These are phyloP conservation scores for Thermomyces lanuginosus DNA, from an alignment of 2,329 filamentous ascomycete species.

Conservation along the genomic window DNA sequence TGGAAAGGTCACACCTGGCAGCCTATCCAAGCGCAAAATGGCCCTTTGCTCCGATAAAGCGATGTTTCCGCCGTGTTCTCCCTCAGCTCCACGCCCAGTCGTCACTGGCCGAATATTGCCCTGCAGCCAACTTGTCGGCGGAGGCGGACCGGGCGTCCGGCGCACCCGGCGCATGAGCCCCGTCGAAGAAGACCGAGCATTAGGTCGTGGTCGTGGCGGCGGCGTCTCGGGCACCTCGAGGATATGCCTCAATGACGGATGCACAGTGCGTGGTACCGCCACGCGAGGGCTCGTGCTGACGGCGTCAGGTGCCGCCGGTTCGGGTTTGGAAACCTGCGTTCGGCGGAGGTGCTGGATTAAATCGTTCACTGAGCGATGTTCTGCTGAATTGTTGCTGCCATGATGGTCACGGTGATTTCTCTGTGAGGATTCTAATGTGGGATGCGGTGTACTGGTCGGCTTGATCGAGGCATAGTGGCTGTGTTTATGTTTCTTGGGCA, in stretches of 20 bases:
- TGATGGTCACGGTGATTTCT: conserved; percentile 11
- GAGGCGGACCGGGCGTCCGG: conserved; percentile 28
- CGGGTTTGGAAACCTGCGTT: conserved; percentile 18
- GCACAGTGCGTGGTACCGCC: conserved; percentile 23
- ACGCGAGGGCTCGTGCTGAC: conserved; percentile 7
- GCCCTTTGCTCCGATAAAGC: no score
- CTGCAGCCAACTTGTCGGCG: conserved; percentile 30
- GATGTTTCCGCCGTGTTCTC: no score
- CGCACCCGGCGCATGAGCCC: conserved; percentile 18
- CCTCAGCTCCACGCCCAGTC: no score
- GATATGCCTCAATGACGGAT: conserved; percentile 29
- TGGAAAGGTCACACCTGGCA: conserved; percentile 27
- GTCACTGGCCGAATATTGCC: conserved; percentile 11
- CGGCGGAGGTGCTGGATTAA: conserved; percentile 31
- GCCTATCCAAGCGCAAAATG: conserved; percentile 20
- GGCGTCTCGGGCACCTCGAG: conserved; percentile 29
- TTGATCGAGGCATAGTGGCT: conserved; percentile 23
- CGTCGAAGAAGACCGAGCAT: conserved; percentile 15
- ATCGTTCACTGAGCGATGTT: conserved; percentile 29
- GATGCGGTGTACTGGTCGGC: conserved; percentile 25
- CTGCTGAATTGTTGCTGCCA: conserved; percentile 11
- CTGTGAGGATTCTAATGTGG: conserved; percentile 18
- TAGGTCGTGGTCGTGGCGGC: conserved; percentile 25
- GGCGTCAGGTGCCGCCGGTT: conserved; percentile 11
- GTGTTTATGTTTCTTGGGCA: conserved; percentile 35